Conservation (phyloP, 1,284 basidiomycete species). For the Leccinum solheimii region DNA sequence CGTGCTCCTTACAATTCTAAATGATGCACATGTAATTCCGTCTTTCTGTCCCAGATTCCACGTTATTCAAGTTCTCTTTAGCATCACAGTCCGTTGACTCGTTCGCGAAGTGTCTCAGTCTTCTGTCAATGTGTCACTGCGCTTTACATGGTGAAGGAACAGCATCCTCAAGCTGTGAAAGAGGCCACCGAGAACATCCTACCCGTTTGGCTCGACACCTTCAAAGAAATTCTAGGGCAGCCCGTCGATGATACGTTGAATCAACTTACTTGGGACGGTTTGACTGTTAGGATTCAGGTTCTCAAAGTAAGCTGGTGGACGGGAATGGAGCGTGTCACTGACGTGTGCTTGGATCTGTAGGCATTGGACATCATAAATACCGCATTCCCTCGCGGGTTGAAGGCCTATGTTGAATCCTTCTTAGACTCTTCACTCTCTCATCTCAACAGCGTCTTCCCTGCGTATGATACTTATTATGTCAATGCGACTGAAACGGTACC, state of each 20-base stretch:
- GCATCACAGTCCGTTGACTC: conserved; percentile 75
- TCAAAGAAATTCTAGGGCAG: conserved; percentile 74
- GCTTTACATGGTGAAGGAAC: conserved; percentile 92
- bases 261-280: conserved; percentile 70
- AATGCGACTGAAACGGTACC: conserved; percentile 56
- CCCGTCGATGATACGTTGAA: conserved; percentile 60
- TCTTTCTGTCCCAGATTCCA: background rate
- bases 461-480: conserved; percentile 72
- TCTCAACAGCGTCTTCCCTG: conserved; percentile 63
- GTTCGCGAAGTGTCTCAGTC: conserved; percentile 83
- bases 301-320: conserved; percentile 60
- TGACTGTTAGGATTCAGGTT: conserved; percentile 76
- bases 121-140: conserved; percentile 90
- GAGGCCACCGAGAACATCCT: conserved; percentile 80
- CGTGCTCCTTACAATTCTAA: conserved; percentile 80
- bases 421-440: conserved; percentile 65
- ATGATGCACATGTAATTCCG: conserved; percentile 62
- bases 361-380: conserved; percentile 74
- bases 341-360: conserved; percentile 38
- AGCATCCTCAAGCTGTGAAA: conserved; percentile 84
- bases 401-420: conserved; percentile 59
- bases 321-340: background rate
- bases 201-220: conserved; percentile 87
- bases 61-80: conserved; percentile 31
- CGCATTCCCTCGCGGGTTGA: conserved; percentile 71